Base-by-base conservation (phyloP, 2,329 filamentous ascomycete species). In the Colletotrichum somersetense region DNA sequence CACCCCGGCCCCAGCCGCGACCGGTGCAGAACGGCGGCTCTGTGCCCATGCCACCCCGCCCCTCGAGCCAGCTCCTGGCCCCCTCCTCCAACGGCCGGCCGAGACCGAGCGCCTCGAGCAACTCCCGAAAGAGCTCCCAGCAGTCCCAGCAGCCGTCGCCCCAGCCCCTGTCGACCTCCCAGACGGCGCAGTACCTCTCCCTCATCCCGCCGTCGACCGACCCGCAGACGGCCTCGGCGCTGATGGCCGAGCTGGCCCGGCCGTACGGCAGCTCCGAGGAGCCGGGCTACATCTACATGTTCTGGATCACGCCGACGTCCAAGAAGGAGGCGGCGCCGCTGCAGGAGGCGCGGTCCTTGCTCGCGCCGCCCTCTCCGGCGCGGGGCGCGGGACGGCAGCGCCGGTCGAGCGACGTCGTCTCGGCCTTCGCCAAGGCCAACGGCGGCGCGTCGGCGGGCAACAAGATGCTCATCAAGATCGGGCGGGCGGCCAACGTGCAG, bases 211-310 rank as follows among this genome's bases (percentile, higher is more conserved):
- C 87, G 11, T 83, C 86, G 1, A 85, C 94, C 5, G 87, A 91
- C 2, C 91, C 93, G 1, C 85, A 92, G 75, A 92, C 90, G 0
- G 87, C 93, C 0, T 92, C 94, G 0, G 83, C 86, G 6, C 86
- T 98, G 4, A 87, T 96, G 72, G 85, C 91, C 2, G 95, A 98
- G 80, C 86, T 98, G 12, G 89, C 86, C 82, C 79, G 96, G 88
- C 85, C 94, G 86, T 79, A 78, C 46, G 77, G 80, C 1, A 89
- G 95, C 57, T 95, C 94, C 0, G 85, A 89, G 30, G 93, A 97
- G 76, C 86, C 92, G 16, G 96, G 96, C 48, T 99, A 96, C 83
- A 98, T 99, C 76, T 99, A 99, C 87, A 97, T 99, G 81, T 99
- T 98, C 86, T 98, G 96, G 95, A 87, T 98, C 30, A 98, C 94